Evolutionary conservation across 176 grass and related monocot species (phyloP).

Genomic region (Aegilops bicornis): DNA sequence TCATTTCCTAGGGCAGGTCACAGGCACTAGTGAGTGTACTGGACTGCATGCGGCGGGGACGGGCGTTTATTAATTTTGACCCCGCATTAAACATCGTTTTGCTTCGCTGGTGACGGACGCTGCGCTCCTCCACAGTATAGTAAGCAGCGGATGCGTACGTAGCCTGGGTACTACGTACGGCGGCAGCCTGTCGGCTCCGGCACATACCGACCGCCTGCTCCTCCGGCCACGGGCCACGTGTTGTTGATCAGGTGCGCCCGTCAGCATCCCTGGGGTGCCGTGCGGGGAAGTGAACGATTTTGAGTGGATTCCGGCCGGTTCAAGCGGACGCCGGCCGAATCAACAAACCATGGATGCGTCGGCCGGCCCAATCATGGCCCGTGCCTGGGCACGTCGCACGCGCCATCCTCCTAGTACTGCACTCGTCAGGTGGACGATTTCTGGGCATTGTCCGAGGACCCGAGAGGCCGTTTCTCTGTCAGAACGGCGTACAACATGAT

Average conservation of each 20-base stretch:
- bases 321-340: not conserved
- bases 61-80: not conserved
- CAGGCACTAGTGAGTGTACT: not conserved
- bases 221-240: not conserved
- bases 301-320: not conserved
- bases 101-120: not conserved
- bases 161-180: not conserved
- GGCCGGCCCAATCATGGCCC: not conserved
- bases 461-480: too few species aligned
- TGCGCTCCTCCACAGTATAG: not conserved
- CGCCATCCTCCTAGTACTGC: too few species aligned
- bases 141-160: not conserved
- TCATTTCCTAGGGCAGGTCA: not conserved
- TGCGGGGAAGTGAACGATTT: not conserved
- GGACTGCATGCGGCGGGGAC: not conserved
- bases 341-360: too few species aligned
- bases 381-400: not conserved
- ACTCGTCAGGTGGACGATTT: too few species aligned
- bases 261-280: not conserved
- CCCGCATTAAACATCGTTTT: not conserved
- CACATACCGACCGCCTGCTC: not conserved
- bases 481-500: too few species aligned
- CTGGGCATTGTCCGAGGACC: too few species aligned
- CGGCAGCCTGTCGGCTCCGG: not conserved
- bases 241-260: not conserved